Base-by-base conservation (phyloP, 2,329 filamentous ascomycete genomes). In the Aspergillus sp. region DNA sequence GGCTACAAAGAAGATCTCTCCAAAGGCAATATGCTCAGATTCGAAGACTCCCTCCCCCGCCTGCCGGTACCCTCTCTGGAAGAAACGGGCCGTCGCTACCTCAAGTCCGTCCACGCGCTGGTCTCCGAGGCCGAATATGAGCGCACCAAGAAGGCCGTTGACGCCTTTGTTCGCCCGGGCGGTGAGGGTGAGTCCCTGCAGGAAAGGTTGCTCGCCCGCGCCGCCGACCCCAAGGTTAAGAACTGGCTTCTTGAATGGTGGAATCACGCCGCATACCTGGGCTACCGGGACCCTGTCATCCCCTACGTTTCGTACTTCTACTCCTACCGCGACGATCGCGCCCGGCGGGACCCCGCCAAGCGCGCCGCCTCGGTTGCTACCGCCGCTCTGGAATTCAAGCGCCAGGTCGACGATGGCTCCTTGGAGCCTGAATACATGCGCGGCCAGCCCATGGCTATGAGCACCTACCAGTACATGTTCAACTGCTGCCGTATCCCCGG, bases 291-390 rank as follows among this genome's bases (percentile, higher is more conserved):
- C 76, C 95, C 95, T 10, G 91, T 99, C 50, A 91, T 98, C 17
- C 95, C 95, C 63, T 99, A 98, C 75, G 95, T 99, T 72, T 96
- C 92, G 78, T 99, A 99, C 85, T 99, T 99, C 82, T 99, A 99
- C 83, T 97, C 93, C 58, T 94, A 98, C 82, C 88, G 92, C 68
- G 95, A 99, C 78, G 96, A 99, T 79, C 88, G 91, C 68, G 86
- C 88, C 73, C 87, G 94, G 67, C 88, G 92, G 64, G 87, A 97
- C 77, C 95, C 95, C 0, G 89, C 90, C 64, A 96, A 96, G 84
- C 90, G 95, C 65, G 95, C 95, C 3, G 95, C 95, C 3, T 93
- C 94, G 65, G 90, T 99, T 66, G 88, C 91, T 1, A 92, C 90
- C 1, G 89, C 91, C 7, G 89, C 87, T 1, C 85, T 99, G 41